Evolutionary conservation across 2,329 filamentous ascomycete genomes (phyloP), one percentile per base, ranked within the genome.

Genomic region (Cadophora sp.): DNA sequence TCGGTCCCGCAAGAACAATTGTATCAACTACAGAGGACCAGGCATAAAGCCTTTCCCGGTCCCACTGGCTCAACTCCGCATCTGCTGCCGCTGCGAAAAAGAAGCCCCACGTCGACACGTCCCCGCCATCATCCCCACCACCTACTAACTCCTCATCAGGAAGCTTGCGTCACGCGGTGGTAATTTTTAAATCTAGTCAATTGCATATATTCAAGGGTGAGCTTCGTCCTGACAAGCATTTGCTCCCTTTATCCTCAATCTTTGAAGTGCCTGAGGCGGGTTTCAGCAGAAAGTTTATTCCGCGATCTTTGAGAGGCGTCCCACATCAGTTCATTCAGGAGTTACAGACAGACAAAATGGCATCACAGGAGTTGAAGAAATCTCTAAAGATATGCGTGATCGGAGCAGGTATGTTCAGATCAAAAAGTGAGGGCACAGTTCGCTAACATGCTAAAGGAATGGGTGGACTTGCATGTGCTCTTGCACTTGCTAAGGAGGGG

Each of bases 401-500:
- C 48, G 68, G 68, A 59, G 65, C 65, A 60, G 68, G 65, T 68
- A 62, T 27, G 16, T 24, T 14, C 9, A 14, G 27, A 22, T 66
- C 24, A 31, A 43, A 22, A 58, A 27, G 29, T 16, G n/a, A 16
- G 19, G 16, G 16, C 12, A 43, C n/a, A n/a, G n/a, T n/a, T 37
- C 22, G 51, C 43, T 69, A 27, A 69, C 53, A 37, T 51, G 27
- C 50, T 37, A 64, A 24, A 91, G 91, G 92, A 72, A 95, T 96
- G 91, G 92, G 92, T 63, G 92, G 92, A 31, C 83, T 95, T 31
- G 88, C 90, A 67, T 85, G 84, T 62, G 91, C 92, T 7, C 84
- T 95, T 43, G 87, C 91, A 14, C 85, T 95, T 43, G 91, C 92
- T 50, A 91, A 91, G 80, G 88, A 89, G 74, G 92, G 92, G 8